A percentile compares a stretch with the other conserved stretches of the same genome.
Evolutionary conservation across 257 asterid genomes (phyloP).

Genomic region (Primulina huaijiensis): DNA sequence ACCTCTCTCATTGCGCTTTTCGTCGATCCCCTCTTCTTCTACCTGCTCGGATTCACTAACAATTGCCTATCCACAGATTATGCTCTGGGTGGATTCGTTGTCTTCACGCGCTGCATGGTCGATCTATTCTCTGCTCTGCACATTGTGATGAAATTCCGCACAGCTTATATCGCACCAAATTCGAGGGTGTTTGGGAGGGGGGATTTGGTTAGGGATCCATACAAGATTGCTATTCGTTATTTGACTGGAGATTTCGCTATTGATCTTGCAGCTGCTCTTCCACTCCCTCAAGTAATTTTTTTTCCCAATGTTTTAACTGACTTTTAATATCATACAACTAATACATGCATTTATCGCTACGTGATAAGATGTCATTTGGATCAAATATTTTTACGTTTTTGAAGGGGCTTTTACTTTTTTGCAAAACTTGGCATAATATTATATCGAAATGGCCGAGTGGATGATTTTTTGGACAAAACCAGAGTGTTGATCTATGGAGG

Average conservation of each 20-base stretch:
- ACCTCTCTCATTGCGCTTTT: slow-evolving; percentile 64
- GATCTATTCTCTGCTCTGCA: slow-evolving; percentile 69
- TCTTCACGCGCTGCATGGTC: slow-evolving; percentile 46
- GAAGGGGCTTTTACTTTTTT: not conserved
- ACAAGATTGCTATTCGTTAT: slow-evolving; percentile 55
- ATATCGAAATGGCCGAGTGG: not conserved
- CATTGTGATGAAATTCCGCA: slow-evolving; percentile 70
- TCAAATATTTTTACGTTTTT: not conserved
- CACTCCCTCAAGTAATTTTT: slow-evolving; percentile 72
- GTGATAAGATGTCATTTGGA: not conserved
- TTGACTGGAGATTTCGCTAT: slow-evolving; percentile 57
- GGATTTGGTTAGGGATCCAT: slow-evolving; percentile 62
- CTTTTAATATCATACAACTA: not conserved
- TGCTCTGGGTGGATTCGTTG: slow-evolving; percentile 37
- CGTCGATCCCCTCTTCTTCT: slow-evolving; percentile 76
- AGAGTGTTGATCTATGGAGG: not conserved
- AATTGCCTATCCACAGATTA: slow-evolving; percentile 57
- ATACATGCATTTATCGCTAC: not conserved
- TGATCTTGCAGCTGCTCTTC: slow-evolving; percentile 85
- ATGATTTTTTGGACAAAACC: not conserved
- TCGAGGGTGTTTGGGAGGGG: slow-evolving; percentile 85
- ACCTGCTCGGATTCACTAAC: slow-evolving; percentile 43
- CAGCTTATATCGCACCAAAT: slow-evolving; percentile 57
- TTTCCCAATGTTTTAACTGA: not conserved
- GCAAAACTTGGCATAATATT: not conserved